Base-by-base conservation (phyloP, 768 basidiomycete species). In the Psilocybe cyanescens region DNA sequence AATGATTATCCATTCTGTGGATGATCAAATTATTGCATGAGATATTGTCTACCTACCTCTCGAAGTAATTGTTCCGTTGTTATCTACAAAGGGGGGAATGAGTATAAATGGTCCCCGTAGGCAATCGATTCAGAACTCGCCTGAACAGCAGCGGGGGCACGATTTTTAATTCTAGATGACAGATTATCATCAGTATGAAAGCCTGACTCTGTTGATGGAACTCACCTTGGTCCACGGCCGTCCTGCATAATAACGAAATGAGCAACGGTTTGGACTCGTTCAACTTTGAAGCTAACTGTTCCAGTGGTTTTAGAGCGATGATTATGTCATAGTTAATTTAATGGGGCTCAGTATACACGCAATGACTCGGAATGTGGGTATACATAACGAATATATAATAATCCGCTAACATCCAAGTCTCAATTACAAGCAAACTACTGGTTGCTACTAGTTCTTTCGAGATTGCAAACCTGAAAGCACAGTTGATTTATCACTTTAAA, bases 11-110 rank as follows among this genome's bases (percentile, higher is more conserved):
- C 33, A 11, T 11, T 35, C 7, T 35, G 6, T 35, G 47, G 6
- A 35, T 6, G 6, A 35, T 14, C 8, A 19, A 2, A 46, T 29
- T 4, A 3, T 52, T 30, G 47, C 37, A 54, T 14, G 37, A 33
- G 14, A 49, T 16, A 7, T 41, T 4, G 49, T 17, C 4, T 70
- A 90, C 47, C 4, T 70, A 90, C 91, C 81, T 98, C 96, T 69
- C 96, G 89, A 8, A 98, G 81, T 49, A 98, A 87, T 77, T 98
- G 96, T 76, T 98, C 96, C 19, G 96, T 94, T 55, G 96, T 97
- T 77, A 98, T 95, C 93, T 97, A 61, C 44, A 39, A 52, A 59
- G 50, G 58, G 54, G 39, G 52, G 54, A 44, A 57, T 56, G 24
- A 37, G 49, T 24, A 24, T 24, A 24, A 2, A 24, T 24, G 24